Percentiles rank a stretch among this genome's conserved stretches.
Conservation (phyloP, 2,329 filamentous ascomycete genomes). For the Alternaria conjuncta region DNA sequence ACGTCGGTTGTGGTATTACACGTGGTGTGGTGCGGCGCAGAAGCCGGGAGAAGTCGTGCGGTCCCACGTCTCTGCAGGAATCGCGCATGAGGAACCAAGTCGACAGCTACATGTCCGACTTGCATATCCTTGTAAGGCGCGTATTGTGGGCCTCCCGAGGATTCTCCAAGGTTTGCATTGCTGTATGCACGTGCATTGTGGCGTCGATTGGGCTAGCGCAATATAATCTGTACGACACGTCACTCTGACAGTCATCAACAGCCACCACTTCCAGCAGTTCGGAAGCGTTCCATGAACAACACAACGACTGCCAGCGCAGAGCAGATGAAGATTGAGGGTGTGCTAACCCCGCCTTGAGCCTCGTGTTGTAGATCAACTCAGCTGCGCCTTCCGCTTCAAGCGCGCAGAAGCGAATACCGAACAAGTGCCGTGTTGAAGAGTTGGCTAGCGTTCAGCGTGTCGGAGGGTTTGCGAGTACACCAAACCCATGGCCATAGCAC, state of each 20-base stretch:
- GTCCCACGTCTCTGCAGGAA: slow-evolving; percentile 1
- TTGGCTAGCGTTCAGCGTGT: slow-evolving; percentile 12
- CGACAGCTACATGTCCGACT: slow-evolving; percentile 7
- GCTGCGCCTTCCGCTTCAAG: slow-evolving; percentile 14
- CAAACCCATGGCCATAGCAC: slow-evolving; percentile 39
- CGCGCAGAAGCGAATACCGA: slow-evolving; percentile 19
- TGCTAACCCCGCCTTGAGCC: slow-evolving; percentile 24
- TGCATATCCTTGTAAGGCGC: slow-evolving; percentile 5
- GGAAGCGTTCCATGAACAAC: slow-evolving; percentile 31
- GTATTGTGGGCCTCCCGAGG: slow-evolving; percentile 9
- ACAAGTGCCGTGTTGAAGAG: slow-evolving; percentile 21
- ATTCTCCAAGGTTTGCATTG: slow-evolving; percentile 9
- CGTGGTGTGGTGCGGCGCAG: slow-evolving; percentile 4
- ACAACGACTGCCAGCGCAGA: slow-evolving; percentile 38
- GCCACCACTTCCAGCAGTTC: slow-evolving; percentile 25
- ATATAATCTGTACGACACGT: slow-evolving; percentile 29
- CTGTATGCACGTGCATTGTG: slow-evolving; percentile 15
- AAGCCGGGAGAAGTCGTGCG: slow-evolving; percentile 6
- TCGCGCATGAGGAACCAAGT: slow-evolving; percentile 1
- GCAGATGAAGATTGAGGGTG: slow-evolving; percentile 25
- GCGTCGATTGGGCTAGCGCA: slow-evolving; percentile 20
- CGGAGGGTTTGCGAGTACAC: slow-evolving; percentile 14
- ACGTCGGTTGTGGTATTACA: slow-evolving; percentile 6
- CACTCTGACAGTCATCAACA: slow-evolving; percentile 24
- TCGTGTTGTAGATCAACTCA: slow-evolving; percentile 16